Evolutionary conservation across 768 basidiomycete species (phyloP).

Genomic region (Symmetrospora coprosmae): DNA sequence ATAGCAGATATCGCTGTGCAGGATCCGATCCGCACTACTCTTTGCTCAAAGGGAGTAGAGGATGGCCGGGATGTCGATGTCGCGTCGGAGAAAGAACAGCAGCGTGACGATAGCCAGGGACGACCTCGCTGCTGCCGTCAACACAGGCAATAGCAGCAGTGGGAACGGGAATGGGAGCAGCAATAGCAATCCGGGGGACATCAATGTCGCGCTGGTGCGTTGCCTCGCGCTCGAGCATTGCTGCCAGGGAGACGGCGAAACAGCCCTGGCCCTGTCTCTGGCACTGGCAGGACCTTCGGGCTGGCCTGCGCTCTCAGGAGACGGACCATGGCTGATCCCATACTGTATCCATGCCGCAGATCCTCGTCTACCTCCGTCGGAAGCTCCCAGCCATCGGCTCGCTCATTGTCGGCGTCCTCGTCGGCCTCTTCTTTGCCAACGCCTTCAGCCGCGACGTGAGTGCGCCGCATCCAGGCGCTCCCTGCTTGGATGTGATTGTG

Average conservation of each 20-base stretch:
- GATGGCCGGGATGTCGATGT: too few relatives aligned
- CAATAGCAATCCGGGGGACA: not conserved
- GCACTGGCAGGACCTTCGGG: not conserved
- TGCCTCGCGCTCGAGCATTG: not conserved
- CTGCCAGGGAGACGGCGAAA: not conserved
- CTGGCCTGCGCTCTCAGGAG: not conserved
- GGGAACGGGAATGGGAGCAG: not conserved
- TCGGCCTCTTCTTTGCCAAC: constrained; percentile 50
- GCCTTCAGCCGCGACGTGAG: constrained; percentile 28
- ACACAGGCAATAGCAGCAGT: not conserved
- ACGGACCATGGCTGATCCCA: not conserved
- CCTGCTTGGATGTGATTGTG: too few relatives aligned
- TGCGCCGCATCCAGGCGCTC: too few relatives aligned
- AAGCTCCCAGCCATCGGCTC: constrained; percentile 24
- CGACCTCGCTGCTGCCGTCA: constrained; percentile 6
- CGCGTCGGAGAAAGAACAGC: constrained; percentile 12
- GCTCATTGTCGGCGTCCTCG: constrained; percentile 49
- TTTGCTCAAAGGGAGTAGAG: not conserved
- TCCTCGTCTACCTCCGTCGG: not conserved
- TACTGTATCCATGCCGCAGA: not conserved
- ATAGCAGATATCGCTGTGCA: too few relatives aligned
- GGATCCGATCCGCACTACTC: too few relatives aligned
- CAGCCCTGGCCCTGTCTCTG: not conserved
- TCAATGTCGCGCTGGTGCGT: constrained; percentile 1
- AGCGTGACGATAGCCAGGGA: constrained; percentile 11